These are phyloP conservation scores for Croton setiger DNA, from an alignment of 441 rosid genomes.

Conservation along the genomic window DNA sequence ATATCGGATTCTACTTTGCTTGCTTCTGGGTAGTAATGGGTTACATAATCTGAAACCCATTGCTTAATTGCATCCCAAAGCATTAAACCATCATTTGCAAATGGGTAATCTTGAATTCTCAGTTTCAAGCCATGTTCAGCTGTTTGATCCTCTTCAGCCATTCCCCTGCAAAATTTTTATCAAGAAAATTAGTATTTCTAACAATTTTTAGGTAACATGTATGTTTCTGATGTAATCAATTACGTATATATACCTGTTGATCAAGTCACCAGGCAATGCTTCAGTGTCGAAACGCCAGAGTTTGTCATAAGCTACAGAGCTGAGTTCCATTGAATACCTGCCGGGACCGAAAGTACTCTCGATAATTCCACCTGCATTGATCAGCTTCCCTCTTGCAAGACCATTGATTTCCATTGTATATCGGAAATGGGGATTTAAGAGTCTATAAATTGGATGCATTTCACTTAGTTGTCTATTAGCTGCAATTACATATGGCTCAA, in stretches of 20 bases:
- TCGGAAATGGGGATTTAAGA: conserved; percentile 16
- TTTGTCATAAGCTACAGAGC: conserved; percentile 51
- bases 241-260: conserved; percentile 46
- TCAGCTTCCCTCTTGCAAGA: conserved; percentile 46
- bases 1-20: conserved; percentile 25
- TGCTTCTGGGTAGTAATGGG: conserved; percentile 41
- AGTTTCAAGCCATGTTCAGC: conserved; percentile 48
- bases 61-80: conserved; percentile 51
- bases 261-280: conserved; percentile 54
- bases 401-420: conserved; percentile 76
- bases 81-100: conserved; percentile 51
- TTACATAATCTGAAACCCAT: conserved; percentile 56
- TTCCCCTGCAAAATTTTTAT: conserved; percentile 36
- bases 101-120: conserved; percentile 56
- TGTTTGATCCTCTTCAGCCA: conserved; percentile 51
- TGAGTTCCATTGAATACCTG: conserved; percentile 42
- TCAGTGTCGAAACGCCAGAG: conserved; percentile 64
- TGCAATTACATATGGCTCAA: conserved; percentile 14
- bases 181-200: neutral
- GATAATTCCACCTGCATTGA: conserved; percentile 62
- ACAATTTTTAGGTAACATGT: too few relatives aligned
- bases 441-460: conserved; percentile 17
- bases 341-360: conserved; percentile 50
- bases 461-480: conserved; percentile 14
- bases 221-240: too few relatives aligned